Percentiles rank a stretch among this genome's conserved stretches.
These are phyloP conservation scores for Dioscorea zingiberensis DNA, from an alignment of 106 monocot genomes.

Conservation along the genomic window DNA sequence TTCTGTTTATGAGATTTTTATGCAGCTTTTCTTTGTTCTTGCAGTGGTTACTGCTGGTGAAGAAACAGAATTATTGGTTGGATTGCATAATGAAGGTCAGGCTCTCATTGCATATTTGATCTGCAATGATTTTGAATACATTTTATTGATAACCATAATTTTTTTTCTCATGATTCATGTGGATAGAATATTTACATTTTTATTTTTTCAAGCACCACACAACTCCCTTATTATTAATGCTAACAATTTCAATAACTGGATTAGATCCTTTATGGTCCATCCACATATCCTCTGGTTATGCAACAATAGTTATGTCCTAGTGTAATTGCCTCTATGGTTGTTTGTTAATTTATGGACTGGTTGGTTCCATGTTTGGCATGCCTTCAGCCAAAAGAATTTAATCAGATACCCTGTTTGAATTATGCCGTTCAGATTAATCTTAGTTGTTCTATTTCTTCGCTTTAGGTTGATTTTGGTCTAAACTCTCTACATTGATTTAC, in stretches of 20 bases:
- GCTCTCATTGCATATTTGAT: background rate
- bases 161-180: background rate
- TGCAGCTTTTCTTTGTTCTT: conserved; percentile 4
- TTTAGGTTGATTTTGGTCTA: no score
- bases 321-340: no score
- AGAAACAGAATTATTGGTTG: conserved; percentile 84
- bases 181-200: background rate
- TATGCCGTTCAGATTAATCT: no score
- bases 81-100: conserved; percentile 85
- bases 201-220: background rate
- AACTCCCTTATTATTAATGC: background rate
- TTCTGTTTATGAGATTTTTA: background rate
- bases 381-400: no score
- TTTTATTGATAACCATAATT: background rate
- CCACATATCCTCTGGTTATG: no score
- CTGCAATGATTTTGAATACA: background rate
- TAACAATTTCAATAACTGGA: background rate
- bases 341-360: no score
- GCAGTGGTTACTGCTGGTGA: conserved; percentile 87
- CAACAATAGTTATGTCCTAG: no score
- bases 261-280: no score
- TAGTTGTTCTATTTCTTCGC: no score
- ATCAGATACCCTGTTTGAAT: no score
- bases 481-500: no score
- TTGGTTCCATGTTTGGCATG: no score